These are phyloP conservation scores for Gentiana dahurica DNA, from an alignment of 257 asterid species.

Conservation along the genomic window DNA sequence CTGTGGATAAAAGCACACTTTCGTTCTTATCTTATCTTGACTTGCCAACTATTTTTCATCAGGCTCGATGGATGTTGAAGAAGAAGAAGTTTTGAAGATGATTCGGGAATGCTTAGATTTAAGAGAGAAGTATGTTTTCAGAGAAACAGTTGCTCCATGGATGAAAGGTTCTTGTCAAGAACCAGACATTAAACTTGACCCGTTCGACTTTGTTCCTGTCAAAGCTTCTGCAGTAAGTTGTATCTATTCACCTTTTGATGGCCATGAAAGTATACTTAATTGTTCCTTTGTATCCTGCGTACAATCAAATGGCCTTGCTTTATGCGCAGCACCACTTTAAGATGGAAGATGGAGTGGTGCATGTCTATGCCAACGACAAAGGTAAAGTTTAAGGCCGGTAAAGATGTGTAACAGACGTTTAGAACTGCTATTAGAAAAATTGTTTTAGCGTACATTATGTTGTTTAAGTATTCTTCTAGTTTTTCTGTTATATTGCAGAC, in stretches of 20 bases:
- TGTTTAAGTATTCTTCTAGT: neutral
- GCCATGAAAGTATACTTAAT: neutral
- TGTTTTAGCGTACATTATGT: conserved; percentile 1
- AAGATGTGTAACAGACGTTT: neutral
- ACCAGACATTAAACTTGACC: conserved; percentile 35
- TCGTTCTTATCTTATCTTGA: conserved; percentile 16
- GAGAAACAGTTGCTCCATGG: conserved; percentile 79
- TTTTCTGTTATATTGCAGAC: conserved; percentile 24
- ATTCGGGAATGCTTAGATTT: conserved; percentile 69
- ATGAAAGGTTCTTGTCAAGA: conserved; percentile 23
- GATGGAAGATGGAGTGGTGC: conserved; percentile 92
- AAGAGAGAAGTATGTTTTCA: conserved; percentile 72
- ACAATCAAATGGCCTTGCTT: neutral
- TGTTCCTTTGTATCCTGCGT: neutral
- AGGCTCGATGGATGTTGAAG: conserved; percentile 62
- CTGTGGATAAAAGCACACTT: neutral
- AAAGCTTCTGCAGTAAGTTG: conserved; percentile 78
- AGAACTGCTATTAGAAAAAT: neutral
- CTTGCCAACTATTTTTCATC: conserved; percentile 22
- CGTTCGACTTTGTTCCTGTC: conserved; percentile 51
- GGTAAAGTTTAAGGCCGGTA: conserved; percentile 33
- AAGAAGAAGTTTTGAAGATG: conserved; percentile 73
- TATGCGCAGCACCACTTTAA: conserved; percentile 59
- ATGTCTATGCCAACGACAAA: conserved; percentile 56
- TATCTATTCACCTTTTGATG: conserved; percentile 7